phyloP scores from a whole-genome alignment of 2,329 filamentous ascomycete genomes.

The Talaromyces amestolkiae region DNA sequence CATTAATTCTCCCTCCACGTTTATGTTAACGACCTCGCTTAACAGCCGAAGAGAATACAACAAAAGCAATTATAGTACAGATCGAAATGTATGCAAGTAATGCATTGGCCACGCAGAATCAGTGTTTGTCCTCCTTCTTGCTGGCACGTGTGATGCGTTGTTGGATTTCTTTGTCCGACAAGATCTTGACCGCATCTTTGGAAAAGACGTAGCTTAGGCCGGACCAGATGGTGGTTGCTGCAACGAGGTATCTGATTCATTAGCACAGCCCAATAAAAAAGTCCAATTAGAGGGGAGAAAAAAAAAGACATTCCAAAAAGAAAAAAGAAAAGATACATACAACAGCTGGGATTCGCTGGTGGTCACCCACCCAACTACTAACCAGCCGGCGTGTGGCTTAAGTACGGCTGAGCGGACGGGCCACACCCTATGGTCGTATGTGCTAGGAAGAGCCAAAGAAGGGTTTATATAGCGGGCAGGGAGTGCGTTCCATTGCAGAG shows the following conservation, averaged over 20 bases:
- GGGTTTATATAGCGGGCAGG: neutral
- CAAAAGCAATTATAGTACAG: neutral
- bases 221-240: constrained; percentile 87
- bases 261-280: neutral
- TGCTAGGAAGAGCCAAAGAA: constrained; percentile 18
- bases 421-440: constrained; percentile 49
- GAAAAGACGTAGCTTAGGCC: constrained; percentile 87
- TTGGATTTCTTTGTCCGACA: constrained; percentile 51
- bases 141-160: constrained; percentile 31
- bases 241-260: constrained; percentile 69
- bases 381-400: constrained; percentile 49
- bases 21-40: neutral
- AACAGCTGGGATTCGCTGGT: constrained; percentile 49
- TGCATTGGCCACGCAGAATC: neutral
- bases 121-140: neutral
- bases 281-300: neutral
- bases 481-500: neutral
- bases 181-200: constrained; percentile 87
- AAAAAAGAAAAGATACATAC: constrained; percentile 33
- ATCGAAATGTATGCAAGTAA: neutral
- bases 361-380: constrained; percentile 52
- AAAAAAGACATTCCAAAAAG: neutral
- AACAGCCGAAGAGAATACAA: neutral
- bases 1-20: neutral
- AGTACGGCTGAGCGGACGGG: constrained; percentile 51